Evolutionary conservation across 2,329 filamentous ascomycete genomes (phyloP), one percentile per base, ranked within the genome.

Genomic region (Curvularia eragrostidis): DNA sequence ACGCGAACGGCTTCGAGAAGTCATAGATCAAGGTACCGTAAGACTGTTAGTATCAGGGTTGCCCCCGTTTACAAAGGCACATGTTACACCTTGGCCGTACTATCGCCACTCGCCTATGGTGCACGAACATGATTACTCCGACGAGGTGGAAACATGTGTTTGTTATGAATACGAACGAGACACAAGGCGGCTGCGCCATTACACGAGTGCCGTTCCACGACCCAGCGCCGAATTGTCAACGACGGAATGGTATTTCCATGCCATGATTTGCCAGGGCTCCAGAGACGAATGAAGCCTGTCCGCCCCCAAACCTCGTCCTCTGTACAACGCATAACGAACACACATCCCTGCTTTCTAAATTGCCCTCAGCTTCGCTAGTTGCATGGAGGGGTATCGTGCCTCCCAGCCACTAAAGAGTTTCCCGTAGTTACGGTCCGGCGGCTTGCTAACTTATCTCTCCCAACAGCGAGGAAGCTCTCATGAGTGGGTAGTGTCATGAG

Each of bases 211-310:
- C n/a, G 21, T 54, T 47, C 8, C 48, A 51, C 41, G 8, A 19
- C 23, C 21, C 54, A 32, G 28, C 36, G 43, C 15, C 46, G 21
- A 41, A 23, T 42, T 43, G 24, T 54, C 39, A 50, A 47, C 15
- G 23, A 26, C 32, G 28, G 21, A 44, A 24, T 49, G 15, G 18
- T 9, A 9, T 41, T 3, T 46, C 38, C 15, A n/a, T n/a, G n/a
- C 21, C 8, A 26, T 26, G 6, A 34, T 48, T 48, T 54, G 46
- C 19, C 41, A 36, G 3, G 28, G 9, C 42, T 19, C 18, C 26
- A 32, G 43, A 32, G 43, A 50, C 34, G 13, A 52, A 56, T 34
- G 21, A 24, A 30, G 7, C 32, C 48, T 52, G 23, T 34, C 24
- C 32, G 23, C 13, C 12, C 28, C 10, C 10, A 34, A 52, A 10